A percentile compares a stretch with the other conserved stretches of the same genome.
These are phyloP conservation scores for Claviceps sorghi DNA, from an alignment of 2,329 filamentous ascomycete species.

Conservation along the genomic window DNA sequence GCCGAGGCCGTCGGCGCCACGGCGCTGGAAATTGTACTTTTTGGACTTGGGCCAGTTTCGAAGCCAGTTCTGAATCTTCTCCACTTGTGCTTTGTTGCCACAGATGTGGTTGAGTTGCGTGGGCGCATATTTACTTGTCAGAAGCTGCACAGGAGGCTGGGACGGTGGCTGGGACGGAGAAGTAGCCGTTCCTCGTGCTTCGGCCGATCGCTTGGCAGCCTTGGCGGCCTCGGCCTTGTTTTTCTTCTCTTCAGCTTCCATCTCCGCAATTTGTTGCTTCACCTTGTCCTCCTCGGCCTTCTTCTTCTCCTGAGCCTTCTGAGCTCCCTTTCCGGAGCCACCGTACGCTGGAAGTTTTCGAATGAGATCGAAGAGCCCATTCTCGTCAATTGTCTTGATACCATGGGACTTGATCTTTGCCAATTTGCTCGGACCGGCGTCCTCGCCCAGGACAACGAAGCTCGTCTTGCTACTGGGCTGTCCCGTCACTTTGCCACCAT, in stretches of 20 bases:
- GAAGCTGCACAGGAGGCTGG: slow-evolving; percentile 51
- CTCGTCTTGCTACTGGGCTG: slow-evolving; percentile 86
- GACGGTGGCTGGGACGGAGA: slow-evolving; percentile 22
- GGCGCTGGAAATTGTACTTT: slow-evolving; percentile 66
- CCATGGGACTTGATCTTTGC: slow-evolving; percentile 65
- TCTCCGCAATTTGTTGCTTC: slow-evolving; percentile 63
- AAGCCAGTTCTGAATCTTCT: slow-evolving; percentile 81
- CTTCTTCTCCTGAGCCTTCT: slow-evolving; percentile 71
- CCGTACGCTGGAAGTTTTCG: slow-evolving; percentile 68
- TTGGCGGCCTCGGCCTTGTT: slow-evolving; percentile 39
- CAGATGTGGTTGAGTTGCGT: slow-evolving; percentile 76
- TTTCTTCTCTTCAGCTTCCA: slow-evolving; percentile 65
- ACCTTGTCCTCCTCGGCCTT: slow-evolving; percentile 74
- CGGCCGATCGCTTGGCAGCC: slow-evolving; percentile 28
- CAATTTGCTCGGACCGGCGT: slow-evolving; percentile 88
- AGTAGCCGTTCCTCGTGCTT: slow-evolving; percentile 13
- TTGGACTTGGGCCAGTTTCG: slow-evolving; percentile 66
- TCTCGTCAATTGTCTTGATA: slow-evolving; percentile 87
- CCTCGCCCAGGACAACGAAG: slow-evolving; percentile 79
- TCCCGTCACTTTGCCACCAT: slow-evolving; percentile 79
- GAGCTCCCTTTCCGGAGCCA: slow-evolving; percentile 75
- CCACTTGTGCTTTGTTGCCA: slow-evolving; percentile 81
- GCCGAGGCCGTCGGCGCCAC: slow-evolving; percentile 73
- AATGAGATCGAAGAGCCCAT: slow-evolving; percentile 81
- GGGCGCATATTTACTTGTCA: slow-evolving; percentile 93